Base-by-base conservation (phyloP, 768 basidiomycete genomes). In the Stropharia rugosoannulata region DNA sequence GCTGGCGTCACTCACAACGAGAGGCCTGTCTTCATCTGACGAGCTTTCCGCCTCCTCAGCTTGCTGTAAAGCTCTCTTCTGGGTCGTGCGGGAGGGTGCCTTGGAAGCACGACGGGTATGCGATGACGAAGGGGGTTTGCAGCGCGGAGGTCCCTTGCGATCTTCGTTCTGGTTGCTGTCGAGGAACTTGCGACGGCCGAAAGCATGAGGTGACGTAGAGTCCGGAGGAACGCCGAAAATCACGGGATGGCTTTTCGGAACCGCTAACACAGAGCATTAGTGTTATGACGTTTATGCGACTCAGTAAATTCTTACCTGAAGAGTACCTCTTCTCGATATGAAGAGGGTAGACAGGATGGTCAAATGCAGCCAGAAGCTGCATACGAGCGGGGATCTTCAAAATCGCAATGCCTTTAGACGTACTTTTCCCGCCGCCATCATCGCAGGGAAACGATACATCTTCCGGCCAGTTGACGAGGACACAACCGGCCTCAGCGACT, bases 171-270 rank as follows among this genome's bases (percentile, higher is more conserved):
- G 22, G 4, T 22, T 22, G 22, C 22, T 22, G 22, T 22, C 22
- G 4, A 22, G 22, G 22, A 22, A 22, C 22, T 22, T 22, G 22
- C 22, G 22, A 22, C 22, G 22, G 22, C 22, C 22, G 4, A 22
- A 22, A 22, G 22, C 22, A 22, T 22, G 22, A 22, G 22, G 22
- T 22, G 22, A 22, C 22, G 22, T 22, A 1, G 18, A 8, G 18
- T 6, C 6, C 10, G 54, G 54, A 13, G 54, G 54, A 13, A 25
- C 54, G 5, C 54, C 54, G 15, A 56, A 51, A 16, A 56, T 56
- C 13, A 46, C 49, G 9, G 55, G 55, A 13, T 56, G 12, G 25
- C 18, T 25, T 8, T 10, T 13, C 1, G 55, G 55, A 10, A 56
- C 44, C 15, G 19, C 55, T 56, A 16, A 15, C 7, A 39, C 38